Base-by-base conservation (phyloP, 345 rosid species). In the Jatropha curcas region DNA sequence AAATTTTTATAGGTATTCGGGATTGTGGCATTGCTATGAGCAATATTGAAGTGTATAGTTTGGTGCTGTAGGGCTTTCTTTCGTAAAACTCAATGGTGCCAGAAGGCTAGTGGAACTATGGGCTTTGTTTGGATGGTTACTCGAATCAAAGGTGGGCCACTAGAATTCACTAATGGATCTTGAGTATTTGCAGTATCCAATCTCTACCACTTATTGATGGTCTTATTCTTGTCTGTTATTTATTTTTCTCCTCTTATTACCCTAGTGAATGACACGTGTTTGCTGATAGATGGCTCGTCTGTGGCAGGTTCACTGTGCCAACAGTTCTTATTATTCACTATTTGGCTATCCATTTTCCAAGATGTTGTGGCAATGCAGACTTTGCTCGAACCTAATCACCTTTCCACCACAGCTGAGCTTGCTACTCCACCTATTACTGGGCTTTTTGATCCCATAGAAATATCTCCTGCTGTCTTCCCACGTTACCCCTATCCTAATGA, bases 391-490 rank as follows among this genome's bases (percentile, higher is more conserved):
- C 77, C 84, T 57, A 87, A 74, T 77, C 91, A 82, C 74, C 73
- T 77, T 53, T 82, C 89, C 19, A 78, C 92, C 3, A 72, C 81
- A 27, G 72, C 87, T 69, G 89, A 84, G 82, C 79, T 89, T 52
- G 92, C 93, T 55, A 83, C 83, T 74, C 91, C 98, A 59, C 97
- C 98, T 24, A 81, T 74, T 46, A 82, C 67, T 74, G 94, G 83
- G 76, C 77, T 86, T 73, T 86, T 92, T 78, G 92, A 89, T 83
- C 98, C 98, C 58, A 89, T 90, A 72, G 87, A 92, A 82, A 92
- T 94, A 83, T 94, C 98, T 0, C 98, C 98, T 4, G 81, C 97
- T 25, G 90, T 88, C 55, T 66, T 92, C 75, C 98, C 98, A 51
- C 88, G 60, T 66, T 78, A 81, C 62, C 88, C 92, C 52, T 73